Evolutionary conservation across 2,329 filamentous ascomycete species (phyloP).

Genomic region (Coniochaeta ligniaria): DNA sequence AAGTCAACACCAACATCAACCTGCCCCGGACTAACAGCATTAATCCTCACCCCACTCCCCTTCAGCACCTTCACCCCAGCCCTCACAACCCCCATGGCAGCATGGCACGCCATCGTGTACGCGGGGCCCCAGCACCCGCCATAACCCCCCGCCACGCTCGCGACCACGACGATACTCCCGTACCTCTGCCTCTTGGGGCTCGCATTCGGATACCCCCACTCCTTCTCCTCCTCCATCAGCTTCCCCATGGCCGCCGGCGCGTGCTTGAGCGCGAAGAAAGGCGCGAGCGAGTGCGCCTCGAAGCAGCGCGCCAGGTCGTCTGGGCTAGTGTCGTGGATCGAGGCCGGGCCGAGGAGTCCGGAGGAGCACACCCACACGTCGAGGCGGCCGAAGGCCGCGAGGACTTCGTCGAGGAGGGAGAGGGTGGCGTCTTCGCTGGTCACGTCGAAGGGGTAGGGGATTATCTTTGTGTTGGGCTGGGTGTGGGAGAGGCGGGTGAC

Average conservation of each 20-base stretch:
- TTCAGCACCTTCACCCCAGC: slow-evolving; percentile 51
- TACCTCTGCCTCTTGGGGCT: slow-evolving; percentile 53
- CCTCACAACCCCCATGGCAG: slow-evolving; percentile 52
- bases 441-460: slow-evolving; percentile 52
- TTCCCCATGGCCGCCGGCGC: slow-evolving; percentile 58
- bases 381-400: slow-evolving; percentile 51
- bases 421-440: slow-evolving; percentile 54
- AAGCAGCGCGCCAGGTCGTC: slow-evolving; percentile 49
- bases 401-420: slow-evolving; percentile 53
- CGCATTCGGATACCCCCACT: slow-evolving; percentile 51
- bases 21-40: slow-evolving; percentile 38
- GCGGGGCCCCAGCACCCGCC: slow-evolving; percentile 53
- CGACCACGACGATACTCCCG: slow-evolving; percentile 56
- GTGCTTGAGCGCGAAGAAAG: slow-evolving; percentile 60
- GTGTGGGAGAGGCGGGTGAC: slow-evolving; percentile 31
- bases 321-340: slow-evolving; percentile 48
- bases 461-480: slow-evolving; percentile 50
- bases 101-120: slow-evolving; percentile 55
- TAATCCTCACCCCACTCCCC: slow-evolving; percentile 51
- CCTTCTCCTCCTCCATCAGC: slow-evolving; percentile 26
- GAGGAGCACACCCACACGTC: slow-evolving; percentile 56
- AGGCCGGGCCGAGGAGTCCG: slow-evolving; percentile 48
- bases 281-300: slow-evolving; percentile 53
- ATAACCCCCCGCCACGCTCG: slow-evolving; percentile 47
- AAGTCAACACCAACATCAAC: slow-evolving; percentile 33